Evolutionary conservation across 805 yeast genomes (phyloP).

Genomic region (Candida ulmi): DNA sequence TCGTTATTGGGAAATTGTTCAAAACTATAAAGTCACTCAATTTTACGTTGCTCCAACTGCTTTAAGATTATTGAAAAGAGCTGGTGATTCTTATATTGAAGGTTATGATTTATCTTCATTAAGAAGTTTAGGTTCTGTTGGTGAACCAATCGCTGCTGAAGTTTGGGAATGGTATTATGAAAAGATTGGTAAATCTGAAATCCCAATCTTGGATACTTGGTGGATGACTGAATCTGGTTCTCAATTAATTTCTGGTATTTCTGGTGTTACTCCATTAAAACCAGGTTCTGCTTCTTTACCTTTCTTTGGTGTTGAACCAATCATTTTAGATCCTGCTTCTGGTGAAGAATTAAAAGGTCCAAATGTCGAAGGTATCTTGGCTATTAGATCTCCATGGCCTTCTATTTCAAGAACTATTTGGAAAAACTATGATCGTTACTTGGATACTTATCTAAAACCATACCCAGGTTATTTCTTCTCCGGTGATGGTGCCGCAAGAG

Average conservation of each 20-base stretch:
- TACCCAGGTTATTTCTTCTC: conserved; percentile 81
- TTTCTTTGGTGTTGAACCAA: conserved; percentile 74
- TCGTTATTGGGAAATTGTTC: conserved; percentile 95
- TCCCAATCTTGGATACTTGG: conserved; percentile 73
- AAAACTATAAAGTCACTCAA: conserved; percentile 85
- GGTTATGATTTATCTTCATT: conserved; percentile 80
- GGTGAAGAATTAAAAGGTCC: conserved; percentile 66
- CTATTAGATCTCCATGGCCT: conserved; percentile 73
- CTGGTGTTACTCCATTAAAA: conserved; percentile 73
- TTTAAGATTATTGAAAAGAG: conserved; percentile 80
- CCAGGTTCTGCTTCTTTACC: conserved; percentile 86
- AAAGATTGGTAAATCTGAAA: conserved; percentile 64
- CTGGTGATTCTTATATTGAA: conserved; percentile 79
- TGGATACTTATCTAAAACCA: conserved; percentile 79
- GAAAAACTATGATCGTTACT: conserved; percentile 66
- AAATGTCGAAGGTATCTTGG: conserved; percentile 78
- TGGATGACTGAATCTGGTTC: conserved; percentile 91
- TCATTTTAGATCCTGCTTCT: conserved; percentile 65
- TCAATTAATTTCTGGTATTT: conserved; percentile 71
- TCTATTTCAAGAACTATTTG: conserved; percentile 81
- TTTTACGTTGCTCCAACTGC: conserved; percentile 99
- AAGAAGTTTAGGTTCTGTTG: conserved; percentile 93
- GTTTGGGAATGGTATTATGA: conserved; percentile 98
- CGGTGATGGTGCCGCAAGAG: conserved; percentile 89
- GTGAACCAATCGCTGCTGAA: conserved; percentile 98